Conservation (phyloP, 768 basidiomycete genomes). For the Leccinum subgranulosum region DNA sequence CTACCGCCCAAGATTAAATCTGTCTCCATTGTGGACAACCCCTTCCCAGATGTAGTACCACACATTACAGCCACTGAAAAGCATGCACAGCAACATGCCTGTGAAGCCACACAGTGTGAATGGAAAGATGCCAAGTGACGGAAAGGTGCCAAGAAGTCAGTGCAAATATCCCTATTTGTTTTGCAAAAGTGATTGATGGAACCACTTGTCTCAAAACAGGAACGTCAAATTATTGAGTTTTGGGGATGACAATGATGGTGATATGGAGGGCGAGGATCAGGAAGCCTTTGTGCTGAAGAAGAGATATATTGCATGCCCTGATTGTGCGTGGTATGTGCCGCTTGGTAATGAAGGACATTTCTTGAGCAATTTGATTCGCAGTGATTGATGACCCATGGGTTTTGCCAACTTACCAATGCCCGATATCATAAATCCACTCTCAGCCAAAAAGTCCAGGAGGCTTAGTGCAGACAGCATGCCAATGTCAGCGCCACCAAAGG, state of each 20-base stretch:
- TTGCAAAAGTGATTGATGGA: neutral
- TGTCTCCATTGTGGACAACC: slow-evolving; percentile 85
- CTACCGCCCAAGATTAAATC: slow-evolving; percentile 88
- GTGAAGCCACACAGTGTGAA: slow-evolving; percentile 70
- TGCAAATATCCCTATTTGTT: neutral
- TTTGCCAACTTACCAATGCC: slow-evolving; percentile 7
- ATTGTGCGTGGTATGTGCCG: slow-evolving; percentile 51
- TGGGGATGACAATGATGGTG: slow-evolving; percentile 70
- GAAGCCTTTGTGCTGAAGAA: slow-evolving; percentile 60
- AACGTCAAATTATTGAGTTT: slow-evolving; percentile 91
- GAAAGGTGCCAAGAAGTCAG: slow-evolving; percentile 86
- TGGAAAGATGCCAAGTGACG: slow-evolving; percentile 71
- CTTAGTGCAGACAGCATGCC: neutral
- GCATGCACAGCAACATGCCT: slow-evolving; percentile 76
- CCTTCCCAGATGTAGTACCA: slow-evolving; percentile 92
- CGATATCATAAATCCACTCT: slow-evolving; percentile 2
- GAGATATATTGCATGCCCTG: slow-evolving; percentile 80
- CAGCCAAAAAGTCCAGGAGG: neutral
- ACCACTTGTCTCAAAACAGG: slow-evolving; percentile 39
- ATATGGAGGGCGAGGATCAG: slow-evolving; percentile 52
- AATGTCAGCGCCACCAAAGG: slow-evolving; percentile 13
- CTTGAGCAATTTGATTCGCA: slow-evolving; percentile 8
- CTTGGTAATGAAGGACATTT: neutral
- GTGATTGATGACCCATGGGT: slow-evolving; percentile 21
- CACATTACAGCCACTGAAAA: slow-evolving; percentile 95